Evolutionary conservation across 768 basidiomycete genomes (phyloP).

Genomic region (Lactarius sp.): DNA sequence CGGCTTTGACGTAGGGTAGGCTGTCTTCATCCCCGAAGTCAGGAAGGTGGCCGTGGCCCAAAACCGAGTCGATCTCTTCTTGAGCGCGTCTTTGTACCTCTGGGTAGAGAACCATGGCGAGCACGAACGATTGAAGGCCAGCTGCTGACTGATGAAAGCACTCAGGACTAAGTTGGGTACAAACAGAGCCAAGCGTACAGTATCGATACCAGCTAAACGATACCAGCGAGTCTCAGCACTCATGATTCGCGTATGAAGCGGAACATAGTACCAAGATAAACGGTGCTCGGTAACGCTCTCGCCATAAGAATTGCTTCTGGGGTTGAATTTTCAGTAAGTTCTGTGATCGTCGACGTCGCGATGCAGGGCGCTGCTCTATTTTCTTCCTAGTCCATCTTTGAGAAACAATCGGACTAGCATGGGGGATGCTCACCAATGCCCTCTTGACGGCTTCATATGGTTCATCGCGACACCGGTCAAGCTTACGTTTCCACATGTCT

Average conservation of each 20-base stretch:
- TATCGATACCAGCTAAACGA: conserved; percentile 14
- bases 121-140: conserved; percentile 27
- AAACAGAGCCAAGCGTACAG: neutral
- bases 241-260: neutral
- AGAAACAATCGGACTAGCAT: neutral
- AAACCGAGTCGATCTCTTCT: conserved; percentile 30
- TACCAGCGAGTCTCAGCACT: neutral
- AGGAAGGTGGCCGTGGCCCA: conserved; percentile 9
- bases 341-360: conserved; percentile 7
- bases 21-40: conserved; percentile 4
- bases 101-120: conserved; percentile 34
- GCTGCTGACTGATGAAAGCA: conserved; percentile 18
- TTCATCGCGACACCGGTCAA: conserved; percentile 24
- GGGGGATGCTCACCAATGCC: conserved; percentile 23
- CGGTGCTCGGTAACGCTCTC: conserved; percentile 6
- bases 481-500: conserved; percentile 17
- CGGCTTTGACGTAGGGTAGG: conserved; percentile 19
- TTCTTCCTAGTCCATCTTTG: conserved; percentile 1
- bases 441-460: conserved; percentile 27
- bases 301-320: conserved; percentile 12
- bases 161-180: neutral
- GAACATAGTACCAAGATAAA: conserved; percentile 6
- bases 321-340: conserved; percentile 7
- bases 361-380: conserved; percentile 7
- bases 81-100: conserved; percentile 31